These are phyloP conservation scores for Heliamphora exappendiculata DNA, from an alignment of 148 eudicot genomes.

Conservation along the genomic window DNA sequence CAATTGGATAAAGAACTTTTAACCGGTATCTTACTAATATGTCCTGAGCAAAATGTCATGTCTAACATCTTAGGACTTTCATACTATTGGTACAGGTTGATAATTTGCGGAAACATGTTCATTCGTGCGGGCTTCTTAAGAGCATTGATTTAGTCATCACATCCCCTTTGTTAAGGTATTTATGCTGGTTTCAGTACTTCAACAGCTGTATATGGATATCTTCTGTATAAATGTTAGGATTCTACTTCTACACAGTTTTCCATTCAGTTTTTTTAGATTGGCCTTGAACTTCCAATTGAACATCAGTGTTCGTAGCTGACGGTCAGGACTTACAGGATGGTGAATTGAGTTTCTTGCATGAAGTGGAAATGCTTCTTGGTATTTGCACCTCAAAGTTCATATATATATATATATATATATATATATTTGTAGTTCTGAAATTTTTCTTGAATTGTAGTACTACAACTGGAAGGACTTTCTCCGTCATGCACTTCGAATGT, in stretches of 20 bases:
- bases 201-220: constrained; percentile 2
- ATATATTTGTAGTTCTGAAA: background rate
- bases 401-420: background rate
- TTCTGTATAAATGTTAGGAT: constrained; percentile 3
- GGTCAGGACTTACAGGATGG: constrained; percentile 1
- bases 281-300: background rate
- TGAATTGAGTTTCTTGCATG: background rate
- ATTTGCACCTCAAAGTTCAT: background rate
- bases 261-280: background rate
- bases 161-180: constrained; percentile 82
- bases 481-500: background rate
- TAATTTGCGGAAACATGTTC: constrained; percentile 77
- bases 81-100: constrained; percentile 56
- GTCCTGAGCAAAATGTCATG: background rate
- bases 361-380: background rate
- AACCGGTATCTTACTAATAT: background rate
- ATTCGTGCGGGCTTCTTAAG: constrained; percentile 58
- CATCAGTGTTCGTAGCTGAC: background rate
- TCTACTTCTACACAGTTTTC: background rate
- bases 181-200: background rate
- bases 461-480: background rate
- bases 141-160: constrained; percentile 75
- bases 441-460: background rate
- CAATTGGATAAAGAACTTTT: background rate
- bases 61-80: constrained; percentile 1